Base-by-base conservation (phyloP, 2,329 filamentous ascomycete genomes). In the Niveomyces coronatus region DNA sequence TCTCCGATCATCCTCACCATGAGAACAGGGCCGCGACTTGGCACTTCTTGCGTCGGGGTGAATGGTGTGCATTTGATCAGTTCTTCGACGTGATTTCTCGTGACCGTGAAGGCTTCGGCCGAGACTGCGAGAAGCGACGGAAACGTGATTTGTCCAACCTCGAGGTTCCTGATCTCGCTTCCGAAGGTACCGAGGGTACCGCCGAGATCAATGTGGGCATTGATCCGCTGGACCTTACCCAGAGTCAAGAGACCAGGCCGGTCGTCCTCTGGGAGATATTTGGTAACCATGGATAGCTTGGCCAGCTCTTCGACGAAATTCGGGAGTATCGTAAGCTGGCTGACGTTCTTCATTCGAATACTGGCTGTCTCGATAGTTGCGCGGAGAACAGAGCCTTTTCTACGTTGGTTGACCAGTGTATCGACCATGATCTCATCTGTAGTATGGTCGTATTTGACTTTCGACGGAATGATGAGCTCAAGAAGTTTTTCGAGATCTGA, bases 381-480 rank as follows among this genome's bases (percentile, higher is more conserved):
- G 34, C 85, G 78, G 20, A 95, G 64, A 6, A 96, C 81, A 9
- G 84, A 79, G 0, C 89, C 91, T 58, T 95, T 89, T 37, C 81
- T 74, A 43, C 91, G 71, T 56, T 98, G 91, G 16, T 85, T 74
- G 11, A 96, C 63, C 1, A 98, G 68, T 0, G 86, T 95, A 49
- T 96, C 89, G 16, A 98, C 75, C 68, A 98, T 79, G 43, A 98
- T 94, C 51, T 96, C 89, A 49, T 95, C 86, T 43, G 93, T 84
- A 32, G 79, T 77, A 44, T 89, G 81, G 46, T 79, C 71, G 49
- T 91, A 95, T 45, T 88, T 86, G 56, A 91, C 79, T 46, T 87
- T 91, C 0, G 88, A 94, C 0, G 91, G 93, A 6, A 84, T 94
- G 39, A 98, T 84, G 36, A 98, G 70, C 37, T 84, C 81, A 0